Percentiles rank a stretch among this genome's conserved stretches.
Conservation (phyloP, 169 alveolate genomes). For the Plasmodium reichenowi region DNA sequence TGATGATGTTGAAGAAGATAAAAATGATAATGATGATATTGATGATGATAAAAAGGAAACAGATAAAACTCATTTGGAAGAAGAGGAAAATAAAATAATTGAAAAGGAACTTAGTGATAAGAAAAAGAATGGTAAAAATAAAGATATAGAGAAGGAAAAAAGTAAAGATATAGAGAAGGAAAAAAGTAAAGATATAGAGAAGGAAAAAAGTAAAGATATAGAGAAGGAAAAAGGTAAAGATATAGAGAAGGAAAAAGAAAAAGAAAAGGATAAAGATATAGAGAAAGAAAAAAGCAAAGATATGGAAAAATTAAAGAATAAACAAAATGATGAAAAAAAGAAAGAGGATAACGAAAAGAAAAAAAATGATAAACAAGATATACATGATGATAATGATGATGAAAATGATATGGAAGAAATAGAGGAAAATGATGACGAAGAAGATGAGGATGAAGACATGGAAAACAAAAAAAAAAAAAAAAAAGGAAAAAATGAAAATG, state of each 20-base stretch:
- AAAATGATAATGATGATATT: neutral
- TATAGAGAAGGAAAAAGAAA: neutral
- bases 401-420: neutral
- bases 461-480: neutral
- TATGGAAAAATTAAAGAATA: neutral
- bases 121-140: neutral
- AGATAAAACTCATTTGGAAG: neutral
- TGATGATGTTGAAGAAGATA: neutral
- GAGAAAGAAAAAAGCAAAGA: neutral
- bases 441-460: slow-evolving; percentile 13
- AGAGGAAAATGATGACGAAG: slow-evolving; percentile 8
- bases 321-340: neutral
- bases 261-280: neutral
- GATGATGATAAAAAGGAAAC: neutral
- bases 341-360: neutral
- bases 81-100: neutral
- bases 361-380: neutral
- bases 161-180: neutral
- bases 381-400: neutral
- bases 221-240: neutral
- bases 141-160: neutral
- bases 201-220: neutral
- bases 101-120: neutral
- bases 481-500: neutral
- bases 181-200: neutral